Evolutionary conservation across 441 rosid species (phyloP).

Genomic region (Gossypium schwendimanii): DNA sequence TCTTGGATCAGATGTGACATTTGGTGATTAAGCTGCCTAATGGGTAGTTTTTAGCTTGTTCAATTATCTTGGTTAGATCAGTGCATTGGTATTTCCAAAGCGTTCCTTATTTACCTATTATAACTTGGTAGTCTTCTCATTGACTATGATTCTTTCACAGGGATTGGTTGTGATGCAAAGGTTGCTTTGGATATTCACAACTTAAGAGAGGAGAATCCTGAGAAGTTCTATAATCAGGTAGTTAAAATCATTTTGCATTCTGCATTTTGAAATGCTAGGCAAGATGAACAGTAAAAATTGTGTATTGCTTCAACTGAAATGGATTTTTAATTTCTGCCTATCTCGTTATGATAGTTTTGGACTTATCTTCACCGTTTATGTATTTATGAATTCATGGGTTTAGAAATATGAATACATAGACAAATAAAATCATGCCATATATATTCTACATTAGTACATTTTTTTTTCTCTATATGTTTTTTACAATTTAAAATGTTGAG

Average conservation of each 20-base stretch:
- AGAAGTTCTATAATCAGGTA: constrained; percentile 88
- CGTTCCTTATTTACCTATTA: background rate
- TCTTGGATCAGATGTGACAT: background rate
- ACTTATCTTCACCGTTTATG: background rate
- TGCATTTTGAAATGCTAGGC: constrained; percentile 12
- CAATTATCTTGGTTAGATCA: constrained; percentile 5
- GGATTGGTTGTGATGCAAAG: constrained; percentile 97
- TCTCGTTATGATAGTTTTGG: background rate
- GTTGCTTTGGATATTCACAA: constrained; percentile 94
- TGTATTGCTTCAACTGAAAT: background rate
- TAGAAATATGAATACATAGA: background rate
- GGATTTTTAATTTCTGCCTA: background rate
- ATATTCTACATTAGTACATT: background rate
- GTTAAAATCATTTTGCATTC: constrained; percentile 4
- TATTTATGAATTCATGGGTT: background rate
- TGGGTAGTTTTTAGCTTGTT: background rate
- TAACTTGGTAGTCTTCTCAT: background rate
- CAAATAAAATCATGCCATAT: background rate
- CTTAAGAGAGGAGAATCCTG: constrained; percentile 93
- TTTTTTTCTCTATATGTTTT: background rate
- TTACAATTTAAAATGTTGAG: background rate
- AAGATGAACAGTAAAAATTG: background rate
- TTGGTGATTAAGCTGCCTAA: background rate
- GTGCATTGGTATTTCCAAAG: background rate
- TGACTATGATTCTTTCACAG: constrained; percentile 32